Evolutionary conservation across 108 stramenopile species (phyloP), one percentile per base, ranked within the genome.

Genomic region (Skeletonema potamos): DNA sequence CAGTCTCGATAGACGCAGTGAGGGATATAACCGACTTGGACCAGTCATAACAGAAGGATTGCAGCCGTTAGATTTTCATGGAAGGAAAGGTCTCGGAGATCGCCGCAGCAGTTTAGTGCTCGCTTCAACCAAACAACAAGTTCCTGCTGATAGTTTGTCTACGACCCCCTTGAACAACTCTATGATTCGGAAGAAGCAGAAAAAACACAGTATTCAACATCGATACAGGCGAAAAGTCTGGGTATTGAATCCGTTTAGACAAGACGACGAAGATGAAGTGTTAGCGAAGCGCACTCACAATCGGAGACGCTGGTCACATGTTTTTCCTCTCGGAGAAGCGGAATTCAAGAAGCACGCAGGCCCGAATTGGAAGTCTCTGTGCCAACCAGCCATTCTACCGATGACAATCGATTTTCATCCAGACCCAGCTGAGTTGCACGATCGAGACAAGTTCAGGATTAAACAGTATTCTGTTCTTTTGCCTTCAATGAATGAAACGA

Each of bases 341-440:
- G 87, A 88, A 48, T 92, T 93, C 67, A 94, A 90, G 70, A 74
- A 90, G 28, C 87, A 89, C 24, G 87, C 94, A 10, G 93, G 97
- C 0, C 93, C 96, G 6, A 97, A 96, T 70, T 99, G 97, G 96
- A 96, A 96, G 61, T 89, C 86, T 43, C 82, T 99, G n/a, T 89
- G 92, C 36, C 92, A 96, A 54, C 99, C 99, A 2, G 99, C 97
- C 10, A 96, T 98, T 64, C 68, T 99, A 27, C 99, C 99, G 13
- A 78, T 97, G 58, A 97, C 96, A 6, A 97, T 97, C 39, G 99
- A 98, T 68, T 90, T 94, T 72, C 95, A 94, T 56, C 88, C 97
- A n/a, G 83, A 97, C n/a, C 87, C 83, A 51, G 83, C 87, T 79
- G 94, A 95, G 46, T 66, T 96, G 18, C 57, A 65, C 54, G 81